A percentile compares a stretch with the other conserved stretches of the same genome.
phyloP scores from a whole-genome alignment of 2,329 filamentous ascomycete species.

The Trichophaea hybrida region DNA sequence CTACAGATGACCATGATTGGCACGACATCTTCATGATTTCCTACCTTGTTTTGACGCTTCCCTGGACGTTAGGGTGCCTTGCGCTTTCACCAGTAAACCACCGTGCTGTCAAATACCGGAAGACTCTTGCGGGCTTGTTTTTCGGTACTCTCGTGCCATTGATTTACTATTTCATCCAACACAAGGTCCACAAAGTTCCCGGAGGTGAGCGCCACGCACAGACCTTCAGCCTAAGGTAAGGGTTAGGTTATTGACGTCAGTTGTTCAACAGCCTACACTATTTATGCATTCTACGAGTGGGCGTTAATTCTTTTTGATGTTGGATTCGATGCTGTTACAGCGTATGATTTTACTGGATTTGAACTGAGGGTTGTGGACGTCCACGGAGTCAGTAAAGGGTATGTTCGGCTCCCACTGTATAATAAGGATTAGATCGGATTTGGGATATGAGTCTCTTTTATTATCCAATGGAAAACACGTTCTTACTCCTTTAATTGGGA shows the following conservation, averaged over 20 bases:
- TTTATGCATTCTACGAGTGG: conserved; percentile 97
- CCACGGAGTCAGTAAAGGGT: conserved; percentile 88
- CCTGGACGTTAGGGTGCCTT: conserved; percentile 87
- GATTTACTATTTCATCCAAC: conserved; percentile 95
- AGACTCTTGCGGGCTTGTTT: conserved; percentile 67
- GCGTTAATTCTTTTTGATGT: conserved; percentile 87
- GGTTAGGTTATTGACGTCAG: conserved; percentile 5
- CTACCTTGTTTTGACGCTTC: conserved; percentile 83
- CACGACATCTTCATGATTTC: conserved; percentile 99
- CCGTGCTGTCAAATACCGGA: conserved; percentile 72
- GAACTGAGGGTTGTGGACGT: conserved; percentile 80
- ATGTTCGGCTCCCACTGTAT: conserved; percentile 94
- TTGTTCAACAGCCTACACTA: conserved; percentile 64
- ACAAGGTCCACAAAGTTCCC: conserved; percentile 87
- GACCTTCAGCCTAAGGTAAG: not conserved
- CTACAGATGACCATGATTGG: conserved; percentile 95
- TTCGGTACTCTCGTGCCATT: conserved; percentile 82
- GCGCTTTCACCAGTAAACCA: conserved; percentile 74
- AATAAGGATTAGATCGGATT: conserved; percentile 18
- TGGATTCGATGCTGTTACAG: conserved; percentile 87
- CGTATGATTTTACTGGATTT: conserved; percentile 77
- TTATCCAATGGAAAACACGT: conserved; percentile 4
- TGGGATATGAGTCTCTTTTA: not conserved
- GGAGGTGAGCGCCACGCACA: conserved; percentile 49
- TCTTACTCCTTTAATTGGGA: conserved; percentile 10